Evolutionary conservation across 176 grass and related monocot genomes (phyloP).

Genomic region (Elymus sibiricus): DNA sequence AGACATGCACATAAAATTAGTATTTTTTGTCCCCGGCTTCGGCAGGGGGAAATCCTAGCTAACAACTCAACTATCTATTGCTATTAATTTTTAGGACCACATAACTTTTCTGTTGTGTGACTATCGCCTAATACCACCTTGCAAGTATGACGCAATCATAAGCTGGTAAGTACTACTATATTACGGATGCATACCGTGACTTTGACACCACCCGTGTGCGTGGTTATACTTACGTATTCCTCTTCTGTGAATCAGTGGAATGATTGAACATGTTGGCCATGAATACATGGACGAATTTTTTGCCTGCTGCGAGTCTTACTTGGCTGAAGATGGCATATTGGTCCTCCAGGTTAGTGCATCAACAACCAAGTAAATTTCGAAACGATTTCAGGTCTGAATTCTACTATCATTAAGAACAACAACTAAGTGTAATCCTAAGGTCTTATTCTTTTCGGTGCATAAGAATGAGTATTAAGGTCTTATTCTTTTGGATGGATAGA

Average conservation of each 20-base stretch:
- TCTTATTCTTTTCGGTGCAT: too few relatives aligned
- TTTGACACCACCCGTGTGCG: not conserved
- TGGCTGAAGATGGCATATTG: too few relatives aligned
- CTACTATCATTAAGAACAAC: too few relatives aligned
- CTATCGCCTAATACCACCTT: not conserved
- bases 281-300: not conserved
- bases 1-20: too few relatives aligned
- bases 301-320: not conserved
- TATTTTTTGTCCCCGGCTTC: too few relatives aligned
- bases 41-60: too few relatives aligned
- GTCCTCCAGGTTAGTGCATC: slow-evolving; percentile 5
- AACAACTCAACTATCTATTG: not conserved
- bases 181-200: not conserved
- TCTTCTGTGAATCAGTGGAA: not conserved
- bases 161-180: not conserved
- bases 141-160: slow-evolving; percentile 7
- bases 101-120: slow-evolving; percentile 4
- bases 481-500: too few relatives aligned
- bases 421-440: too few relatives aligned
- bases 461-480: too few relatives aligned
- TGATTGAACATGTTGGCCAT: slow-evolving; percentile 5
- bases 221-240: not conserved
- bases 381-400: too few relatives aligned
- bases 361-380: too few relatives aligned
- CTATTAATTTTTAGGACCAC: not conserved